Evolutionary conservation across 2,329 filamentous ascomycete genomes (phyloP), one percentile per base, ranked within the genome.

Genomic region (Nothopassalora personata): DNA sequence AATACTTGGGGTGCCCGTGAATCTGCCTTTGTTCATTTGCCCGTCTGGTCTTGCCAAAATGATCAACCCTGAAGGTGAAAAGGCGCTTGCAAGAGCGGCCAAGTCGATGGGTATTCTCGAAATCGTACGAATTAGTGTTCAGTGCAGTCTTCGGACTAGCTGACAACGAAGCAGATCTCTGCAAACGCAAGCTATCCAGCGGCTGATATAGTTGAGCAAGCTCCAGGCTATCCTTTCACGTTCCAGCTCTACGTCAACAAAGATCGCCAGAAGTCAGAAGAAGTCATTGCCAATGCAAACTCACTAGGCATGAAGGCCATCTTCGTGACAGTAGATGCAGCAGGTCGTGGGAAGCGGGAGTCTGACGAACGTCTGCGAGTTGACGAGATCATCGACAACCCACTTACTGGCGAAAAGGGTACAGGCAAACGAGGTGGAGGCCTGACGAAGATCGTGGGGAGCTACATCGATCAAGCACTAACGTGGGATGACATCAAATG

Each of bases 241-340:
- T 85, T 86, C 68, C 84, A 86, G 68, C 75, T 87, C 8, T 87
- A 87, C 66, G 81, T 86, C 53, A 80, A 86, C 70, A 81, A 80
- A 62, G 75, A 84, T 59, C 76, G 82, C 0, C 57, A 68, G 8
- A 80, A 82, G 55, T 81, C 82, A 13, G 79, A 79, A 59, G 72
- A 73, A 1, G 70, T 86, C 1, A 70, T 87, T 1, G 70, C 67
- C 8, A 70, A 77, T 11, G 80, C 81, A 0, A 74, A 76, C 5
- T 66, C 71, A 27, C 69, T 77, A 0, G 80, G 81, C 0, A 75
- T 81, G 18, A 77, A 77, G 52, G 83, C 78, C 5, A 74, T 86
- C 11, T 82, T 85, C 60, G 72, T 86, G 5, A 87, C 84, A 0
- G 79, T 85, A 8, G 84, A 87, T 69, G 76, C 80, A 0, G 81